Evolutionary conservation across 768 basidiomycete genomes (phyloP), one percentile per base, ranked within the genome.

Genomic region (Boletus rubescentipes): DNA sequence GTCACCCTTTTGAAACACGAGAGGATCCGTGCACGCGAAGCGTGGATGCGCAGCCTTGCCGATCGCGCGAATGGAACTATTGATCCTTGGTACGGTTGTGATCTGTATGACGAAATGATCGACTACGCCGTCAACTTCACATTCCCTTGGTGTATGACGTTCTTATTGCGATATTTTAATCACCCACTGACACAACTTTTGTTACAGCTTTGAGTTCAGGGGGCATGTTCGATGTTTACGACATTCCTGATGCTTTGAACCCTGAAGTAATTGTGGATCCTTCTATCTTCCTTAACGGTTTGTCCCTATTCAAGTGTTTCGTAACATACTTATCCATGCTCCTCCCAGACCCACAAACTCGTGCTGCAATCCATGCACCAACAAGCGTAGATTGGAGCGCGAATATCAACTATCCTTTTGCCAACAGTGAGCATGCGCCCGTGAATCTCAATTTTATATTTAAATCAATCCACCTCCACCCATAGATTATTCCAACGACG

Each of bases 51-150:
- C 45, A 76, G 78, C 64, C 68, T 85, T 14, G 71, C 67, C 21
- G 70, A 67, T 23, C 73, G 80, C 31, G 67, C 79, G 1, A 83
- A 82, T 57, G 83, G 78, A 9, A 81, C 79, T 2, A 77, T 86
- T 43, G 78, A 85, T 60, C 67, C 80, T 29, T 82, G 81, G 84
- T 86, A 86, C 42, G 83, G 83, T 6, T 90, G 89, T 67, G 74
- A 82, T 50, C 64, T 89, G 11, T 77, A 81, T 44, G 80, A 84
- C 53, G 81, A 85, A 72, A 79, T 85, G 69, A 61, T 86, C 31
- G 87, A 89, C 68, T 89, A 89, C 58, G 85, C 87, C 15, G 47
- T 82, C 54, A 91, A 90, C 63, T 89, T 76, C 62, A 86, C 87
- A 1, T 82, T 77, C 63, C 88, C 88, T 2, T 81, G 79, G 80